A percentile compares a stretch with the other conserved stretches of the same genome.
Evolutionary conservation across 805 yeast species (phyloP).

Genomic region (Kuraishia ogatae): DNA sequence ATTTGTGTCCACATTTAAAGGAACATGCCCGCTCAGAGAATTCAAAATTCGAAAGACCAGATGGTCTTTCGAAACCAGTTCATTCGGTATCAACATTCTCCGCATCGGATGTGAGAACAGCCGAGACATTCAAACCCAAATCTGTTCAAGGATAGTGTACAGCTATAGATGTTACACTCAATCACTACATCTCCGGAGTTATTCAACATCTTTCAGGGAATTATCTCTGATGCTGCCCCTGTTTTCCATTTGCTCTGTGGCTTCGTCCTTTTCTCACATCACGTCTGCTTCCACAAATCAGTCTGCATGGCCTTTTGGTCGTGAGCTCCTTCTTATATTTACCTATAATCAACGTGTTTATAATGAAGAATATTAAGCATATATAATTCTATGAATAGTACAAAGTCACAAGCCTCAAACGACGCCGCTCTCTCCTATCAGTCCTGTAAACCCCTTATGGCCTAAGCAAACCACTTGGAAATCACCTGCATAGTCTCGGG

Average conservation of each 20-base stretch:
- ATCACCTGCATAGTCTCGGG: constrained; percentile 49
- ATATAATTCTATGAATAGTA: not conserved
- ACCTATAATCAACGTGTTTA: not conserved
- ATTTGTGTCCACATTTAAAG: no score
- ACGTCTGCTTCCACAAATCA: no score
- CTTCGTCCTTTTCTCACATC: no score
- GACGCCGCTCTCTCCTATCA: constrained; percentile 3
- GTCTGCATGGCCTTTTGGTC: no score
- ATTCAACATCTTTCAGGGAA: no score
- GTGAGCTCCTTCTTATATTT: no score
- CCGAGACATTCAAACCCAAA: not conserved
- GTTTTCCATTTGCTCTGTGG: no score
- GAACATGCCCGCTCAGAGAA: no score
- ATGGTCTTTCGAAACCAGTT: not conserved
- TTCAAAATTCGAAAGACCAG: not conserved
- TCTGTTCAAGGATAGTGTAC: not conserved
- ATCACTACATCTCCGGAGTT: no score
- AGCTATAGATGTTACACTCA: no score
- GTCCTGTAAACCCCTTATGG: constrained; percentile 1
- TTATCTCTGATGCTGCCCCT: no score
- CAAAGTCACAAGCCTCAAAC: not conserved
- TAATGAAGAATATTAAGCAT: not conserved
- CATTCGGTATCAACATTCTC: not conserved
- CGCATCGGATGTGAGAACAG: not conserved
- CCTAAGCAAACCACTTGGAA: constrained; percentile 4